These are phyloP conservation scores for Daldinia concentrica DNA, from an alignment of 495 filamentous ascomycete species.

Conservation along the genomic window DNA sequence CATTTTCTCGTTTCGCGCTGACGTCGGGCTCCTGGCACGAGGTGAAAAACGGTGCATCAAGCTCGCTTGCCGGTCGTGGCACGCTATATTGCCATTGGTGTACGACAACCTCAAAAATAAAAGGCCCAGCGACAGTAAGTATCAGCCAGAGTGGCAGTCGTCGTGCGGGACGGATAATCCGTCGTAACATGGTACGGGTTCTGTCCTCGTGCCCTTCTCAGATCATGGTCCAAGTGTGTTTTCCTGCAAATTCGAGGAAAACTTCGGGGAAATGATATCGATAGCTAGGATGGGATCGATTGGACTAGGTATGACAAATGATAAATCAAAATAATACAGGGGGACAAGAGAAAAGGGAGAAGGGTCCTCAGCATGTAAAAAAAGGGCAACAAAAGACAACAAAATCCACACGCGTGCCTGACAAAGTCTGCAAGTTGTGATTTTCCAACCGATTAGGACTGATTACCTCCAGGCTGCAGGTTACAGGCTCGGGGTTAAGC, in stretches of 20 bases:
- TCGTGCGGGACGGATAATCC: conserved; percentile 47
- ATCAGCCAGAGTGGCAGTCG: conserved; percentile 44
- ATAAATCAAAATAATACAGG: conserved; percentile 9
- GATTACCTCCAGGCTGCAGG: conserved; percentile 25
- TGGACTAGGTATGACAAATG: conserved; percentile 25
- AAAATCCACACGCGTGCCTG: neutral
- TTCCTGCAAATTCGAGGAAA: conserved; percentile 12
- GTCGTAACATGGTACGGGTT: conserved; percentile 46
- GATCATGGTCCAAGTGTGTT: conserved; percentile 33
- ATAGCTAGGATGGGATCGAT: conserved; percentile 16
- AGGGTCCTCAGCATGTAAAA: neutral
- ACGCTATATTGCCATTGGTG: conserved; percentile 44
- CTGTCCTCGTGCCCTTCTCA: conserved; percentile 28
- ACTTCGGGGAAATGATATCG: conserved; percentile 25
- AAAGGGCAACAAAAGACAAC: conserved; percentile 7
- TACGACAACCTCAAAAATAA: conserved; percentile 44
- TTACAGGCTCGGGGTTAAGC: conserved; percentile 34
- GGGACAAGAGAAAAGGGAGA: neutral
- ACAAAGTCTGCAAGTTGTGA: conserved; percentile 1
- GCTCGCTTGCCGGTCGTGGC: conserved; percentile 38
- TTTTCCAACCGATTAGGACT: conserved; percentile 7
- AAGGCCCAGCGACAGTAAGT: conserved; percentile 40
- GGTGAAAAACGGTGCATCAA: conserved; percentile 57
- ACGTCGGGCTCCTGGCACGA: conserved; percentile 56
- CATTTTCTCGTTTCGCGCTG: conserved; percentile 77